Evolutionary conservation across 2,329 filamentous ascomycete genomes (phyloP), one percentile per base, ranked within the genome.

Genomic region (Escovopsis sp.): DNA sequence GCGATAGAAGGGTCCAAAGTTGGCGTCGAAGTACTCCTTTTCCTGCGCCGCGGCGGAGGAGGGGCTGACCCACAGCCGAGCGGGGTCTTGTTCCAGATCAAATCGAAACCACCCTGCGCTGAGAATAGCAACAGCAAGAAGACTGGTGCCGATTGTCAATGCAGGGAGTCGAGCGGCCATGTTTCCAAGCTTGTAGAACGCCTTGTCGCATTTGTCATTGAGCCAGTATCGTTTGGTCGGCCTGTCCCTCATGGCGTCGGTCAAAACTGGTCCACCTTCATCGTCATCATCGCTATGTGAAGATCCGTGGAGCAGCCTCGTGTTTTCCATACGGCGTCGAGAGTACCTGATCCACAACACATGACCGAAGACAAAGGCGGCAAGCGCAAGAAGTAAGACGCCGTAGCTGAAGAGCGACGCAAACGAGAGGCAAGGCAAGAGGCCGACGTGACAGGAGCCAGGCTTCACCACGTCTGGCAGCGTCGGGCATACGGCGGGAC

Each of bases 1-100:
- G 34, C 91, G 83, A 62, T 91, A 98, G 56, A 98, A 98, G 0
- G 89, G 87, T 0, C 91, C 93, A 57, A 98, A 98, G 51, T 86
- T 87, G 31, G 74, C 60, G 57, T 98, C 93, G 49, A 96, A 98
- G 57, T 93, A 98, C 1, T 74, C 73, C 64, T 98, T 98, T 58
- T 98, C 89, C 56, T 86, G 74, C 0, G 91, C 91, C 15, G 93
- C 89, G 39, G 79, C 76, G 4, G 91, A 96, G 8, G 83, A 82
- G 7, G 91, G 91, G 52, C 89, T 88, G n/a, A 98, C 91, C 91
- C 91, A 98, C 8, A 98, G 67, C 38, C 84, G 79, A 10, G 93
- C 91, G 6, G 91, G 91, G 47, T 96, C 83, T 16, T 71, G 84
- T 60, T 96, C 91, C 31, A 98, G 71, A n/a, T 84, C 72, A 54